Conservation (phyloP, 2,329 filamentous ascomycete genomes). For the Diaporthe sp. region DNA sequence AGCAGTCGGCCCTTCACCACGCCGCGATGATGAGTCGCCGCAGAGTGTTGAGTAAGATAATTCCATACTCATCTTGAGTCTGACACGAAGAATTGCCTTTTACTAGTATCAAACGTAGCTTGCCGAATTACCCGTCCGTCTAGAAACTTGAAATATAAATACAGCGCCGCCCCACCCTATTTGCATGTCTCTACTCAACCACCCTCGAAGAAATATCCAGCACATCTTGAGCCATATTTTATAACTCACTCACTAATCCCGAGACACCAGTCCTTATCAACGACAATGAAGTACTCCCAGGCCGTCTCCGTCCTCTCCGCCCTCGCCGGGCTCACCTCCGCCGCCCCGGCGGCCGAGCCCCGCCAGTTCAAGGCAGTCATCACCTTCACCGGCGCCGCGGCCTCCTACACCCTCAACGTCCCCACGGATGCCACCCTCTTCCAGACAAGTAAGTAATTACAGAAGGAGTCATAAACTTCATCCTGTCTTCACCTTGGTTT, state of each 20-base stretch:
- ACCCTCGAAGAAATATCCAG: background rate
- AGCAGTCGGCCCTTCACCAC: background rate
- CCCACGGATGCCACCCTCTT: slow-evolving; percentile 10
- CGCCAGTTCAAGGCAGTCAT: slow-evolving; percentile 32
- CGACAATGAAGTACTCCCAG: slow-evolving; percentile 27
- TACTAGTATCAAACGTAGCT: background rate
- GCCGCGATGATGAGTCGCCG: too few species aligned
- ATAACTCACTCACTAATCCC: background rate
- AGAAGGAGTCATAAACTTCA: background rate
- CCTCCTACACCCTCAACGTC: slow-evolving; percentile 24
- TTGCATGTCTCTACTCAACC: background rate
- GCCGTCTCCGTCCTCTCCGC: slow-evolving; percentile 26
- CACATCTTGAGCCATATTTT: background rate
- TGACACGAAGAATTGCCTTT: background rate
- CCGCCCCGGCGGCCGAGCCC: slow-evolving; percentile 27
- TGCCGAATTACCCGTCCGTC: background rate
- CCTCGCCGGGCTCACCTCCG: slow-evolving; percentile 19
- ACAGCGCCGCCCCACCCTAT: background rate
- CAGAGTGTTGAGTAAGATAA: too few species aligned
- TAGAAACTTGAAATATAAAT: background rate
- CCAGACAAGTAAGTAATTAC: slow-evolving; percentile 7
- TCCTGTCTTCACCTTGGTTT: background rate
- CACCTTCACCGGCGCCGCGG: slow-evolving; percentile 30
- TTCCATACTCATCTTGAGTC: too few species aligned
- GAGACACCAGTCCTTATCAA: background rate